Percentiles rank a stretch among this genome's conserved stretches.
phyloP scores from a whole-genome alignment of 805 yeast species.

The Starmerella cellae region DNA sequence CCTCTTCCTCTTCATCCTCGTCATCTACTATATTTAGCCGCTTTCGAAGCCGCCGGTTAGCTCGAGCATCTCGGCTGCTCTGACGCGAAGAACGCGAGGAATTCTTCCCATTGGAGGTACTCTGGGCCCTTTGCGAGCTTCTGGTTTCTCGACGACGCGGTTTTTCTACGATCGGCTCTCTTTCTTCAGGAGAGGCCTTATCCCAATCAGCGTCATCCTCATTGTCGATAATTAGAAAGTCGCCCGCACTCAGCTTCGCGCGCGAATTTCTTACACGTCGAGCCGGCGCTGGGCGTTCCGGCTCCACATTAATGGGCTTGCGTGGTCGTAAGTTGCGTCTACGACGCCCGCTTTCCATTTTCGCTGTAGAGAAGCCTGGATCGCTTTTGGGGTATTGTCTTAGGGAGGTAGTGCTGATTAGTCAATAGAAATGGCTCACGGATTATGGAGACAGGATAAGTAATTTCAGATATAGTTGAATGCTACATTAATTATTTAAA shows the following conservation, averaged over 20 bases:
- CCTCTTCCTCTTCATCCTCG: not conserved
- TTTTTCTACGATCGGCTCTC: slow-evolving; percentile 1
- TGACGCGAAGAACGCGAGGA: too few species aligned
- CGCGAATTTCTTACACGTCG: slow-evolving; percentile 9
- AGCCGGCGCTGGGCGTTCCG: slow-evolving; percentile 3
- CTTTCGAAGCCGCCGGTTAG: not conserved
- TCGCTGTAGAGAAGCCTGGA: not conserved
- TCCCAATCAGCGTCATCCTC: slow-evolving; percentile 16
- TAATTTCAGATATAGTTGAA: too few species aligned
- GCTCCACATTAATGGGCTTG: slow-evolving; percentile 3
- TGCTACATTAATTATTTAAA: too few species aligned
- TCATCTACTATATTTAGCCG: not conserved
- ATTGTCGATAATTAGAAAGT: slow-evolving; percentile 10
- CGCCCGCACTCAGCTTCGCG: slow-evolving; percentile 9
- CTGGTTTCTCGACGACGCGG: not conserved
- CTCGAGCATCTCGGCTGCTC: too few species aligned
- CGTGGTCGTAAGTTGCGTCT: slow-evolving; percentile 17
- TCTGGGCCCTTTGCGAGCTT: not conserved
- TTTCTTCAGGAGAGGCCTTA: slow-evolving; percentile 6
- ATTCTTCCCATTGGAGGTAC: too few species aligned
- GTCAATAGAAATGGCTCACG: not conserved
- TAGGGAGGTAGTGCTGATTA: not conserved
- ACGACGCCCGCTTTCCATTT: not conserved
- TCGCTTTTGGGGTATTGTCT: not conserved
- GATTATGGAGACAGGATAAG: too few species aligned